Conservation (phyloP, 73 alveolate genomes). For the Paramecium bursaria region DNA sequence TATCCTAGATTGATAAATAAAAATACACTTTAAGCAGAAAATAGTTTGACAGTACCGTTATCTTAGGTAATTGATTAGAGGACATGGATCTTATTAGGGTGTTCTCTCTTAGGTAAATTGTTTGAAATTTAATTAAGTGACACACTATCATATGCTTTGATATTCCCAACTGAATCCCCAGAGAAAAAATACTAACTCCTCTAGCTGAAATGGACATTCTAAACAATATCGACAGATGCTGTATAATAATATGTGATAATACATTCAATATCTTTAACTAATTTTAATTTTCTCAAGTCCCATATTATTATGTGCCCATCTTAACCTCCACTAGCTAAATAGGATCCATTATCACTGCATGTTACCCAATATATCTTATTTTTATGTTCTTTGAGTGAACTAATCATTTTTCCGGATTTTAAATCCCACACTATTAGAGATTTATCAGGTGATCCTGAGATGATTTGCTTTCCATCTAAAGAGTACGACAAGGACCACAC, state of each 20-base stretch:
- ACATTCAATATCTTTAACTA: slow-evolving; percentile 37
- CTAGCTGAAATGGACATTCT: not conserved
- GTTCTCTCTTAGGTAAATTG: not conserved
- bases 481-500: slow-evolving; percentile 38
- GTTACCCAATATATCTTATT: slow-evolving; percentile 33
- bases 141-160: slow-evolving; percentile 53
- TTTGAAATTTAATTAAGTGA: slow-evolving; percentile 3
- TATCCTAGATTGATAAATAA: not conserved
- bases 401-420: slow-evolving; percentile 2
- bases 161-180: slow-evolving; percentile 49
- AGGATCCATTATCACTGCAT: slow-evolving; percentile 53
- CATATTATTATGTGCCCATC: slow-evolving; percentile 53
- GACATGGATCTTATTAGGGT: slow-evolving; percentile 3
- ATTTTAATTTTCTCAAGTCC: slow-evolving; percentile 44
- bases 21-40: slow-evolving; percentile 3
- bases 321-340: slow-evolving; percentile 57
- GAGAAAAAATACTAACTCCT: slow-evolving; percentile 37
- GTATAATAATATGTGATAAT: not conserved
- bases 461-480: slow-evolving; percentile 33
- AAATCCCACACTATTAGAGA: slow-evolving; percentile 48
- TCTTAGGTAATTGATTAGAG: slow-evolving; percentile 1
- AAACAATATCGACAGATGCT: slow-evolving; percentile 52
- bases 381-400: slow-evolving; percentile 33
- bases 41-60: slow-evolving; percentile 22
- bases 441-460: slow-evolving; percentile 57